Evolutionary conservation across 1,284 basidiomycete species (phyloP).

Genomic region (Ceratobasidium sp.): DNA sequence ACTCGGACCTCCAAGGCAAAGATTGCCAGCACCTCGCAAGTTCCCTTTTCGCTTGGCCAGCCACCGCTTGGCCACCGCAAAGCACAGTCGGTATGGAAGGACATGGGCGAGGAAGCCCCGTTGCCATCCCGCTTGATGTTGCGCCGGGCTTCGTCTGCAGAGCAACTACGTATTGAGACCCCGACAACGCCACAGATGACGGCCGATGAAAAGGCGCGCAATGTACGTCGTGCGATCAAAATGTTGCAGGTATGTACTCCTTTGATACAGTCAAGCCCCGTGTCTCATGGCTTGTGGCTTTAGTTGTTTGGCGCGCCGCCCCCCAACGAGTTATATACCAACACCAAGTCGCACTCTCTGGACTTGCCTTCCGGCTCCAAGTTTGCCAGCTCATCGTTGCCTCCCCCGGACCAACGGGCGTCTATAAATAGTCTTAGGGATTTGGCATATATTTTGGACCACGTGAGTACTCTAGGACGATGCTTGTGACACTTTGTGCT

Average conservation of each 20-base stretch:
- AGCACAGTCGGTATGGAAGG: conserved; percentile 23
- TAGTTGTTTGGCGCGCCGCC: conserved; percentile 30
- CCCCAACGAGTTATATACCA: conserved; percentile 30
- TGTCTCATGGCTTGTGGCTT: conserved; percentile 6
- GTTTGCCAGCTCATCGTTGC: background rate
- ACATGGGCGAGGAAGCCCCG: background rate
- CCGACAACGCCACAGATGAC: conserved; percentile 1
- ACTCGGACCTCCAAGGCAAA: background rate
- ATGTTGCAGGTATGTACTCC: conserved; percentile 24
- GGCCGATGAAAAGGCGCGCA: conserved; percentile 13
- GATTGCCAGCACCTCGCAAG: background rate
- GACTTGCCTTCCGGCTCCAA: conserved; percentile 5
- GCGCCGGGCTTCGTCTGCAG: conserved; percentile 28
- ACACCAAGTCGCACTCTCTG: conserved; percentile 14
- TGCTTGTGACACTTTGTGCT: background rate
- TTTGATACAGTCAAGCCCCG: background rate
- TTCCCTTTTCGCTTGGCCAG: conserved; percentile 8
- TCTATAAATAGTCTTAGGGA: conserved; percentile 31
- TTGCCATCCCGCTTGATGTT: background rate
- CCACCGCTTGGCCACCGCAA: conserved; percentile 25
- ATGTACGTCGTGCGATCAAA: conserved; percentile 30
- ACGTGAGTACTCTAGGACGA: background rate
- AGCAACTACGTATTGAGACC: conserved; percentile 15
- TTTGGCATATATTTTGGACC: conserved; percentile 28
- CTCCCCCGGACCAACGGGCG: background rate